Percentiles rank a stretch among this genome's conserved stretches.
Conservation (phyloP, 805 yeast species). For the Blastobotrys robertii region DNA sequence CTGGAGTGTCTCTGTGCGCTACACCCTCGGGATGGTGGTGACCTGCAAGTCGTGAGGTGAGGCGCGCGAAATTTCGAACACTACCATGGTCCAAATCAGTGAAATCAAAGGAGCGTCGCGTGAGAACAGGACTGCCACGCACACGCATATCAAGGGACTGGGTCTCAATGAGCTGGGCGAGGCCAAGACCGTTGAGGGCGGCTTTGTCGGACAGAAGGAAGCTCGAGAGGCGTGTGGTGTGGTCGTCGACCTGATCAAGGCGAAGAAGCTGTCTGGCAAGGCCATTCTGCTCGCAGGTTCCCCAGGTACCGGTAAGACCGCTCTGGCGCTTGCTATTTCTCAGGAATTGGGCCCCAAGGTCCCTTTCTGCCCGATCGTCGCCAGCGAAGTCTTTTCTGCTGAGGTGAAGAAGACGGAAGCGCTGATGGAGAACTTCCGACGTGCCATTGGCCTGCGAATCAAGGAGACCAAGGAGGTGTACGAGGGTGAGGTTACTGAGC, state of each 20-base stretch:
- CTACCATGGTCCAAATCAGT: constrained; percentile 60
- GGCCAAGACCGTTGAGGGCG: constrained; percentile 81
- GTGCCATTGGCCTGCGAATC: constrained; percentile 92
- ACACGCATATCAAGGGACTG: constrained; percentile 90
- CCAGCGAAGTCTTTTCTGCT: constrained; percentile 87
- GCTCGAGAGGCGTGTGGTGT: constrained; percentile 86
- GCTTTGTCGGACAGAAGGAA: constrained; percentile 67
- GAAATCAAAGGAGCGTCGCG: constrained; percentile 58
- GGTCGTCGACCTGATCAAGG: constrained; percentile 84
- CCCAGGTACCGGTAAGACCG: constrained; percentile 98
- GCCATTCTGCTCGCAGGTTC: constrained; percentile 96
- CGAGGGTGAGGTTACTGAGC: constrained; percentile 95
- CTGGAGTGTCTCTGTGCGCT: too few species aligned
- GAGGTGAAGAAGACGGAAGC: constrained; percentile 96
- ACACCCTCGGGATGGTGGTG: too few species aligned
- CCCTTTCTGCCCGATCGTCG: constrained; percentile 96
- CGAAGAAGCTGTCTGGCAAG: constrained; percentile 87
- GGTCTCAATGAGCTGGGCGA: constrained; percentile 86
- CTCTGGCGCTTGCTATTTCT: constrained; percentile 89
- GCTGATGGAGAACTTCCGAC: constrained; percentile 89
- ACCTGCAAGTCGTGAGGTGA: too few species aligned
- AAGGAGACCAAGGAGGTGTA: constrained; percentile 96
- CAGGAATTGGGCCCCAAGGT: constrained; percentile 96
- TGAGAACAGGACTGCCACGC: constrained; percentile 81
- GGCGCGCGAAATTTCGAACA: too few species aligned